A percentile compares a stretch with the other conserved stretches of the same genome.
Conservation (phyloP, 441 rosid genomes). For the Bocquillonia castaneifolia region DNA sequence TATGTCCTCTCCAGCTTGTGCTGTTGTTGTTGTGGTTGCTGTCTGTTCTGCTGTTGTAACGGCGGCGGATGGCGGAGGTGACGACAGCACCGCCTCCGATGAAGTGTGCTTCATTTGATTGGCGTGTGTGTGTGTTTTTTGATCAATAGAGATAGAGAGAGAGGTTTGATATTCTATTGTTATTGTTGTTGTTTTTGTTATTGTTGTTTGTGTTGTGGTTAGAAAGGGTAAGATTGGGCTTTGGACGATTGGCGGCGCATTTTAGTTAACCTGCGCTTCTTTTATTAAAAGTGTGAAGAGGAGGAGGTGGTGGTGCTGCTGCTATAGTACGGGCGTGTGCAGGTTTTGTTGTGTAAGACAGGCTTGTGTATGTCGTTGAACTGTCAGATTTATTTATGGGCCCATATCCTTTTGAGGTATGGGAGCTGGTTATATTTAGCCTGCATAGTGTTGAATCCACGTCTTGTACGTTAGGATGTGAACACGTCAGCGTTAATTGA, state of each 20-base stretch:
- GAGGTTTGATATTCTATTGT: background rate
- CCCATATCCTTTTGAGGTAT: background rate
- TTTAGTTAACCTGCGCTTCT: constrained; percentile 31
- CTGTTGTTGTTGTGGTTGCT: constrained; percentile 5
- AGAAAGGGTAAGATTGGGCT: constrained; percentile 28
- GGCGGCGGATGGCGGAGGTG: constrained; percentile 34
- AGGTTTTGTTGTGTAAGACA: background rate
- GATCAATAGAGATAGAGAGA: too few species aligned
- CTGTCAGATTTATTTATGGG: too few species aligned
- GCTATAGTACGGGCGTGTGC: constrained; percentile 10
- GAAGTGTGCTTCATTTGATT: constrained; percentile 20
- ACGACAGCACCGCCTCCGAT: constrained; percentile 31
- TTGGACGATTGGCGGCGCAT: constrained; percentile 33
- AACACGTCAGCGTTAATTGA: constrained; percentile 7
- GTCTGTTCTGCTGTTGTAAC: constrained; percentile 1
- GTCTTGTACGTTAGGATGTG: background rate
- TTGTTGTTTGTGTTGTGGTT: constrained; percentile 18
- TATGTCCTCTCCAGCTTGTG: constrained; percentile 26
- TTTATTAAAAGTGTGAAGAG: background rate
- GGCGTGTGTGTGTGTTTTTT: background rate
- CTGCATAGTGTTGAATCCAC: background rate
- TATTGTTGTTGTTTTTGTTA: constrained; percentile 6
- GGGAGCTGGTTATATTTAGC: background rate
- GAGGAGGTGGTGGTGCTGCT: background rate
- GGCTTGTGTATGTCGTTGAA: background rate